A percentile compares a stretch with the other conserved stretches of the same genome.
phyloP scores from a whole-genome alignment of 208 protist species.

The Acanthamoeba royreba region DNA sequence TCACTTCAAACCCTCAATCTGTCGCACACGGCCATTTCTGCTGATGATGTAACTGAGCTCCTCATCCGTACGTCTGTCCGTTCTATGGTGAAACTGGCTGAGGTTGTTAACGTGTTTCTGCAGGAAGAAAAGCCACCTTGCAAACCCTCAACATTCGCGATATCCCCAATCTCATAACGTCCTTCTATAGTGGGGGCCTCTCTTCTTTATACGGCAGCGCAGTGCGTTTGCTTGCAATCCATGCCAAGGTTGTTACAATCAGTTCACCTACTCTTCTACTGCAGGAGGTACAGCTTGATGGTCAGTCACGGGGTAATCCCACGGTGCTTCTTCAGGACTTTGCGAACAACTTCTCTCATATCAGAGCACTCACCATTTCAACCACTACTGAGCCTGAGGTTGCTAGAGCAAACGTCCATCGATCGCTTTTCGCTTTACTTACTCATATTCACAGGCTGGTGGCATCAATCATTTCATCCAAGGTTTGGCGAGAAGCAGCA shows the following conservation, averaged over 20 bases:
- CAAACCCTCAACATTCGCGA: not conserved
- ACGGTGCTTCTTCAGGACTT: not conserved
- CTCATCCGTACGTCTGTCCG: not conserved
- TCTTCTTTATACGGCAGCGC: not conserved
- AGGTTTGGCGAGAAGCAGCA: not conserved
- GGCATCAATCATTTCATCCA: not conserved
- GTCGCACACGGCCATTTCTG: not conserved
- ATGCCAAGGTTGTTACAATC: too few relatives aligned
- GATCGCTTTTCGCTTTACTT: too few relatives aligned
- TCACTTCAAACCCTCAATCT: not conserved
- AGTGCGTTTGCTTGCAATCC: not conserved
- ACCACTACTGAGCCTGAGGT: not conserved
- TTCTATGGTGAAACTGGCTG: too few relatives aligned
- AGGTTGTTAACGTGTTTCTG: not conserved
- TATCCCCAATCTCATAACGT: not conserved
- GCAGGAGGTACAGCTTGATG: too few relatives aligned
- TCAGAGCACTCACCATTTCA: not conserved
- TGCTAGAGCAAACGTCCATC: not conserved
- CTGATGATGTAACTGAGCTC: not conserved
- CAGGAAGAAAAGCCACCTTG: not conserved
- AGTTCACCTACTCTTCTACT: too few relatives aligned
- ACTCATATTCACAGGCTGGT: too few relatives aligned
- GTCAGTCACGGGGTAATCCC: not conserved
- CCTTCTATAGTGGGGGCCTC: not conserved
- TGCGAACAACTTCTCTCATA: not conserved